Evolutionary conservation across 441 rosid genomes (phyloP), one percentile per base, ranked within the genome.

Genomic region (Pelargonium myrrhifolium): DNA sequence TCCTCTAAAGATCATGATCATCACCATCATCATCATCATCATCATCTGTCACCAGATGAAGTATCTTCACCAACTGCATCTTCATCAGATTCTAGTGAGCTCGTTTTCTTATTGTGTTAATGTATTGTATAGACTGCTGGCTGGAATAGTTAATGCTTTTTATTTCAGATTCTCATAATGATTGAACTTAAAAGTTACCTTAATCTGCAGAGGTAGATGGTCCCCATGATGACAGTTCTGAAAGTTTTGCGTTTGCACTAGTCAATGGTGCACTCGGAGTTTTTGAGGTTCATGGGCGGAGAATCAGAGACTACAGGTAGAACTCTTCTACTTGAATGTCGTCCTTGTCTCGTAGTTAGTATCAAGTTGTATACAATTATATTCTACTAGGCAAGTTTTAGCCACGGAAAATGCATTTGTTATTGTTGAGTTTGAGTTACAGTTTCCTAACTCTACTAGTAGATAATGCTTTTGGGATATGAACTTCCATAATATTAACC

Each of bases 191-290:
- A 59, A 67, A 45, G 63, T 64, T 67, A 62, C 76, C 68, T 64
- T 68, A 67, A 68, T 77, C 62, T 82, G 77, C 86, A 87, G 92
- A 73, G 8, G 65, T 82, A 62, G 97, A 94, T 68, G 80, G 84
- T 66, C 81, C 83, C 56, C 87, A 82, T 43, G 99, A 91, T 66
- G 99, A 86, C 45, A 74, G 79, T 69, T 78, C 92, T 59, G 97
- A 94, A 83, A 94, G 96, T 82, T 94, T 94, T 83, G 89, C 99
- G 67, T 94, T 94, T 86, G 97, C 99, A 62, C 79, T 94, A 40
- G 90, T 87, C 62, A 94, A 91, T 80, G 99, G 99, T 66, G 96
- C 99, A 55, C 96, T 94, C 74, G 99, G 99, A 74, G 99, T 94
- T 72, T 94, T 94, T 79, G 99, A 94, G 86, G 94, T 94, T 77